These are phyloP conservation scores for Abortiporus biennis DNA, from an alignment of 1,284 basidiomycete genomes.

Conservation along the genomic window DNA sequence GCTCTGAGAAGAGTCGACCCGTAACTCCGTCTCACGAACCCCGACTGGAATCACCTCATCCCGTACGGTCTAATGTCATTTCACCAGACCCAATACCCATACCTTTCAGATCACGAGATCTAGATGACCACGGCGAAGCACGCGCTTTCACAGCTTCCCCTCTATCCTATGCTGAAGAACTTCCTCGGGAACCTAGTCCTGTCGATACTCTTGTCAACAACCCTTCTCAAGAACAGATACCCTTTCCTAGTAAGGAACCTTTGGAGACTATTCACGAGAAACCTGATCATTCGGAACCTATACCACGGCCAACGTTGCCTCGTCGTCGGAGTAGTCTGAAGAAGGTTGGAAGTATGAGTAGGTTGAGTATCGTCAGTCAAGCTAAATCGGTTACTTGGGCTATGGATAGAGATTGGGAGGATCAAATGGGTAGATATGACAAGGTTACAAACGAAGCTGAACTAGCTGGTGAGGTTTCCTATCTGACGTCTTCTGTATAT, in stretches of 20 bases:
- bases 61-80: constrained; percentile 18
- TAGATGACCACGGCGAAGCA: constrained; percentile 4
- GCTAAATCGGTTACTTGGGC: constrained; percentile 72
- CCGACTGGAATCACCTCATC: constrained; percentile 9
- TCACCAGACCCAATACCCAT: constrained; percentile 32
- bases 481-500: too few relatives aligned
- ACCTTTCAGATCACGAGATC: constrained; percentile 24
- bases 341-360: constrained; percentile 36
- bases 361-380: constrained; percentile 46
- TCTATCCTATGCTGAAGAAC: constrained; percentile 2
- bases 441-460: constrained; percentile 48
- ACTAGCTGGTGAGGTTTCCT: constrained; percentile 41
- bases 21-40: constrained; percentile 3
- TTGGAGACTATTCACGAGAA: constrained; percentile 26
- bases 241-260: constrained; percentile 17
- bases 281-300: constrained; percentile 13
- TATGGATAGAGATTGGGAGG: constrained; percentile 52
- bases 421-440: constrained; percentile 49
- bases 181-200: constrained; percentile 5
- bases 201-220: constrained; percentile 12
- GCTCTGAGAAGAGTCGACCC: constrained; percentile 7
- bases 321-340: constrained; percentile 59
- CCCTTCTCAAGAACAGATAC: constrained; percentile 12
- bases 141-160: background rate
- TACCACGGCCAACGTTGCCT: constrained; percentile 27